A percentile compares a stretch with the other conserved stretches of the same genome.
phyloP scores from a whole-genome alignment of 2,329 filamentous ascomycete genomes.

The Pseudogymnoascus sp. region DNA sequence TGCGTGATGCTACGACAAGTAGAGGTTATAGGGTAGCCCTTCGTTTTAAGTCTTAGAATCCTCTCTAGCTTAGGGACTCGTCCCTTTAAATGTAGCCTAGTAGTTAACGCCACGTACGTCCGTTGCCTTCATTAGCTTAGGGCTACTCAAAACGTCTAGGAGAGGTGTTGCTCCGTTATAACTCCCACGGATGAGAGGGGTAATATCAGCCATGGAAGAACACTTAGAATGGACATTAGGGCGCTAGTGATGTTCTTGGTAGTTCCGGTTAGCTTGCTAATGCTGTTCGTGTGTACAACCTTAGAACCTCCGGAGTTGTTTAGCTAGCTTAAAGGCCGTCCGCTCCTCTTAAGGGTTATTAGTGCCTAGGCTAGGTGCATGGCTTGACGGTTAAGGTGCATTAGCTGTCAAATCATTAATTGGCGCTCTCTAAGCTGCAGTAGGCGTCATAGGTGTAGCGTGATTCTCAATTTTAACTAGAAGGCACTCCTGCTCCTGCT shows the following conservation, averaged over 20 bases:
- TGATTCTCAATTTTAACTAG: neutral
- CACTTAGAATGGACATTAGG: neutral
- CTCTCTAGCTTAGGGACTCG: neutral
- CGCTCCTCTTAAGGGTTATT: too few relatives aligned
- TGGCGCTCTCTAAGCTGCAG: neutral
- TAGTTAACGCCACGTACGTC: neutral
- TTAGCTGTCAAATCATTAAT: neutral
- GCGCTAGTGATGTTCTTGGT: neutral
- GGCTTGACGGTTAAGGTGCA: neutral
- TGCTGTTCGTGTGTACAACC: conserved; percentile 7
- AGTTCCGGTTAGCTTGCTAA: neutral
- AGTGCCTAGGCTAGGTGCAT: neutral
- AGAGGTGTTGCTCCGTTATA: neutral
- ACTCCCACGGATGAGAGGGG: neutral
- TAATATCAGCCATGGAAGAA: neutral
- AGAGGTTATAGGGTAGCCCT: neutral
- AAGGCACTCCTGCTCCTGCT: neutral
- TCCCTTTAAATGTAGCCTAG: neutral
- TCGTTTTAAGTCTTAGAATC: too few relatives aligned
- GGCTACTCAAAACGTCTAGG: neutral
- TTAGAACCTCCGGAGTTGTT: neutral
- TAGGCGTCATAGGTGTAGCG: neutral
- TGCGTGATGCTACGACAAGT: neutral
- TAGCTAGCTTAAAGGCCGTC: neutral
- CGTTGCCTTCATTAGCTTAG: neutral